Base-by-base conservation (phyloP, 139 green algal species). In the Chlamydomonas asymmetrica region DNA sequence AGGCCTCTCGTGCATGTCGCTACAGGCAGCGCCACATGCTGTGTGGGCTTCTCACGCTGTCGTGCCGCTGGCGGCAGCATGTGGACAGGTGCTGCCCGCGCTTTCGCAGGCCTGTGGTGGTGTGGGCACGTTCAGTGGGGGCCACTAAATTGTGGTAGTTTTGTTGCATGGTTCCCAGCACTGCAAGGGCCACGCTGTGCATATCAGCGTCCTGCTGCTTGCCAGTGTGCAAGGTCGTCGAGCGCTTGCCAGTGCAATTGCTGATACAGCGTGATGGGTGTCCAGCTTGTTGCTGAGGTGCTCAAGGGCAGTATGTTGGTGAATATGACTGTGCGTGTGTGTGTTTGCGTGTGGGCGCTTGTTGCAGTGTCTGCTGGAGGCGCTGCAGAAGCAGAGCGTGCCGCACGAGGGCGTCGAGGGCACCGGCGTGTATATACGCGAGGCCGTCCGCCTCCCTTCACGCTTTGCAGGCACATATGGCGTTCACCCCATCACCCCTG, bases 371-470 rank as follows among this genome's bases (percentile, higher is more conserved):
- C 71, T 80, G 35, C 50, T 80, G 40, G 70, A 77, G 41, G 80
- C 71, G 27, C 27, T 83, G 32, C 63, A 62, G 18, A 73, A 63
- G 43, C 86, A 91, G 65, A 80, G 50, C 8, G 63, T 80, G 38
- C 78, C 86, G 20, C 78, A 88, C 74, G 82, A 88, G 41, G 85
- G 85, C 2, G 78, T 91, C 27, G 85, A 91, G 73, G 85, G 82
- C 63, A 86, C 32, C 16, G 85, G 85, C 6, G 78, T 88, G 59
- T 91, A 91, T 64, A 50, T 87, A 31, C 56, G 85, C 20, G 85
- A 91, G 72, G 70, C n/a, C n/a, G n/a, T n/a, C n/a, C n/a, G n/a
- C n/a, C n/a, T n/a, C n/a, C n/a, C n/a, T n/a, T n/a, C n/a, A n/a
- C n/a, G n/a, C n/a, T n/a, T n/a, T n/a, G n/a, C n/a, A n/a, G n/a